Percentiles rank a stretch among this genome's conserved stretches.
Conservation (phyloP, 306 rosid species). For the Oxytropis ochrocephala region DNA sequence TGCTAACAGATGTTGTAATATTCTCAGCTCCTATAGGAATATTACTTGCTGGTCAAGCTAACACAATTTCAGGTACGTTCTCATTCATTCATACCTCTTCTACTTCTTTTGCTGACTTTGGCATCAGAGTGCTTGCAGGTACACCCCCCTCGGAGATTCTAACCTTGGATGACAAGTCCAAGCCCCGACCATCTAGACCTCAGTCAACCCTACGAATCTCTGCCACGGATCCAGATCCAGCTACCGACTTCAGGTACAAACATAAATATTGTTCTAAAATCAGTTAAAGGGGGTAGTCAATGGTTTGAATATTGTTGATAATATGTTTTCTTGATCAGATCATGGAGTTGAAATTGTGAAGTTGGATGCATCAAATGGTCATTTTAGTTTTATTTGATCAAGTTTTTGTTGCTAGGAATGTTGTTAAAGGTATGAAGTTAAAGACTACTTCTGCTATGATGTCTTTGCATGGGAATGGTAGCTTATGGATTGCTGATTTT, state of each 20-base stretch:
- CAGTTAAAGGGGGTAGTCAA: conserved; percentile 54
- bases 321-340: conserved; percentile 65
- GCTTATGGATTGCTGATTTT: conserved; percentile 57
- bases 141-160: no score
- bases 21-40: conserved; percentile 74
- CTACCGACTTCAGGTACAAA: no score
- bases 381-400: conserved; percentile 49
- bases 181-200: no score
- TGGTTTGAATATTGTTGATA: conserved; percentile 73
- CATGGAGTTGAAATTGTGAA: conserved; percentile 53
- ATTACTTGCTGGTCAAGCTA: conserved; percentile 67
- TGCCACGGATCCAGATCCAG: no score
- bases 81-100: no score
- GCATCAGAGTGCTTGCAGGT: no score
- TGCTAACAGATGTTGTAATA: conserved; percentile 78
- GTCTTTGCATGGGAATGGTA: conserved; percentile 50
- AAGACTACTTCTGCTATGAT: conserved; percentile 53
- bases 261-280: conserved; percentile 47
- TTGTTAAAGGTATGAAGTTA: conserved; percentile 63
- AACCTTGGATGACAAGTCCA: no score
- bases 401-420: conserved; percentile 68
- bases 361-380: conserved; percentile 51
- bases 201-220: no score
- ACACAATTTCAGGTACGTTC: conserved; percentile 42
- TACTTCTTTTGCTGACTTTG: no score